phyloP scores from a whole-genome alignment of 768 basidiomycete genomes.

The Auriscalpium microsporum region DNA sequence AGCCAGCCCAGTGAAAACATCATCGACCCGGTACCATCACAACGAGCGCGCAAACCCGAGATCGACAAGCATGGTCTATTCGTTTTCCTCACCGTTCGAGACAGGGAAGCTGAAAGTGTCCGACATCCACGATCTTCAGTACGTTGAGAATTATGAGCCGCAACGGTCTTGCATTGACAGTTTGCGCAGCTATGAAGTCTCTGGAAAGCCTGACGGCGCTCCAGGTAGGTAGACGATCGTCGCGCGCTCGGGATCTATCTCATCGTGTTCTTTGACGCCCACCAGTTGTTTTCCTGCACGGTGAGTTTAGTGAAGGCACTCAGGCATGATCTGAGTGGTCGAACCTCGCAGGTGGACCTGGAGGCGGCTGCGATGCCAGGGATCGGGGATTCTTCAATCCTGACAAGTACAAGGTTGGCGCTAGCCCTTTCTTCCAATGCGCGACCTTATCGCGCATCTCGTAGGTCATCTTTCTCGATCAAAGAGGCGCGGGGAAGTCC shows the following conservation, averaged over 20 bases:
- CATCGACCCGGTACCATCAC: not conserved
- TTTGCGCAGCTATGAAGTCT: constrained; percentile 13
- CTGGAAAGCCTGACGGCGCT: constrained; percentile 9
- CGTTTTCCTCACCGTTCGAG: constrained; percentile 8
- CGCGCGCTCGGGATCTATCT: not conserved
- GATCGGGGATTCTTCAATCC: constrained; percentile 83
- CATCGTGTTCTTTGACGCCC: not conserved
- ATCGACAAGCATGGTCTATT: constrained; percentile 5
- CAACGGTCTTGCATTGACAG: not conserved
- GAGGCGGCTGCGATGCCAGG: constrained; percentile 58
- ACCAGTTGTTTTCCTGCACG: constrained; percentile 15
- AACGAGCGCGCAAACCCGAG: not conserved
- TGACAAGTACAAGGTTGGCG: constrained; percentile 63
- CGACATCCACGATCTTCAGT: constrained; percentile 13
- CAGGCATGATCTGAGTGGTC: too few relatives aligned
- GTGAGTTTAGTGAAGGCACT: not conserved
- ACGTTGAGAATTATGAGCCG: not conserved
- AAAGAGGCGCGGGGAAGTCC: constrained; percentile 82
- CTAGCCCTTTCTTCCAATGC: not conserved
- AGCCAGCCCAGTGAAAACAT: too few relatives aligned
- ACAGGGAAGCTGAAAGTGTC: constrained; percentile 13
- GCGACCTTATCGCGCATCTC: not conserved
- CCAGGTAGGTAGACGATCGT: constrained; percentile 6
- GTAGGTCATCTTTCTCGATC: constrained; percentile 83
- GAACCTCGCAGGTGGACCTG: constrained; percentile 55